Evolutionary conservation across 139 green algal species (phyloP).

Genomic region (Ostreobium quekettii): DNA sequence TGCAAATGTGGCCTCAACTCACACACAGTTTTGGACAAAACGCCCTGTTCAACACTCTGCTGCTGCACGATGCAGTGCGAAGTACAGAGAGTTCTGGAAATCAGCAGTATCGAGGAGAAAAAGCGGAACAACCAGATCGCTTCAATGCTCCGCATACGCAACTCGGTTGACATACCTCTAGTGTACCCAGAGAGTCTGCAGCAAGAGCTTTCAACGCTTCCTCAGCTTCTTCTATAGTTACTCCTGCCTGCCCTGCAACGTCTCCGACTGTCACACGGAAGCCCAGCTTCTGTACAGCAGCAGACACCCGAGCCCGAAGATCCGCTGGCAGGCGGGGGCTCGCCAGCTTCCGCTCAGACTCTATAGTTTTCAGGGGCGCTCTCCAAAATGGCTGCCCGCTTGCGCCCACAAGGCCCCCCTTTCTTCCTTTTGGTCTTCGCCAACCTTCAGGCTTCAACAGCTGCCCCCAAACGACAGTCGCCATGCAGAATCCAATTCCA

Average conservation of each 20-base stretch:
- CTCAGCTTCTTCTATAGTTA: conserved; percentile 58
- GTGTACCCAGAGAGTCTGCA: conserved; percentile 54
- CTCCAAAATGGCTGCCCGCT: not conserved
- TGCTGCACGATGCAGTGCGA: not conserved
- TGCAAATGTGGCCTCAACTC: not conserved
- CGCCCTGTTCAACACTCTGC: not conserved
- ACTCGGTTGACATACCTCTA: conserved; percentile 48
- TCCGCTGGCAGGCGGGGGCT: conserved; percentile 24
- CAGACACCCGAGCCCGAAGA: conserved; percentile 40
- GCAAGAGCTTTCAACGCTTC: conserved; percentile 73
- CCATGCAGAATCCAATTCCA: not conserved
- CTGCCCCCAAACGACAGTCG: not conserved
- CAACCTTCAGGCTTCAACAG: no score
- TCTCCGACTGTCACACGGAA: conserved; percentile 53
- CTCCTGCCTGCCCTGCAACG: conserved; percentile 49
- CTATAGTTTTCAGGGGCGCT: not conserved
- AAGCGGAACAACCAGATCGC: not conserved
- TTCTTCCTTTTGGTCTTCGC: not conserved
- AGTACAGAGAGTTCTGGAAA: not conserved
- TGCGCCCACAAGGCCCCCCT: not conserved
- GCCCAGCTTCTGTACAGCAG: conserved; percentile 40
- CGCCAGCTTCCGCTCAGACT: conserved; percentile 11
- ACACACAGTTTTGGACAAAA: not conserved
- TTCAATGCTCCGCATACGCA: not conserved
- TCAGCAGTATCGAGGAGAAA: not conserved